Conservation (phyloP, 305 asterid species). For the Fraxinus sp. region DNA sequence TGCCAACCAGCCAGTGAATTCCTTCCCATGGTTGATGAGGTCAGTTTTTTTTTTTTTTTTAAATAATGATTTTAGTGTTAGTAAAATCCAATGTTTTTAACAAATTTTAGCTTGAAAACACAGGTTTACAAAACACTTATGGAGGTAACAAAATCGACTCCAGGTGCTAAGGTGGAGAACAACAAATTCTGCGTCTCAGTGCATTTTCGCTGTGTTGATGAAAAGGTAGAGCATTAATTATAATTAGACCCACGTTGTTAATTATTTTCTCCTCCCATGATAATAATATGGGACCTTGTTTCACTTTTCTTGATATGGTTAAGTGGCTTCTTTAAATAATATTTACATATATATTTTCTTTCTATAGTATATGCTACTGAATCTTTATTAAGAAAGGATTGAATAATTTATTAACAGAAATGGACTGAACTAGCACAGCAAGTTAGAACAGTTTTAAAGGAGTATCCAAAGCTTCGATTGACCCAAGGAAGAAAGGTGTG, state of each 20-base stretch:
- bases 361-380: background rate
- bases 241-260: background rate
- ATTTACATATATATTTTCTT: background rate
- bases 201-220: constrained; percentile 93
- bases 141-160: constrained; percentile 67
- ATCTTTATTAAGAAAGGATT: background rate
- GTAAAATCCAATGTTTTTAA: background rate
- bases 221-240: constrained; percentile 52
- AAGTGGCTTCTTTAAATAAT: background rate
- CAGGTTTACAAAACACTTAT: constrained; percentile 66
- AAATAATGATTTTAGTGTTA: background rate
- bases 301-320: constrained; percentile 18
- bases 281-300: constrained; percentile 21
- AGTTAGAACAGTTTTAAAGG: constrained; percentile 73
- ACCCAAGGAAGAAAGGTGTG: constrained; percentile 83
- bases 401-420: constrained; percentile 42
- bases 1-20: constrained; percentile 88
- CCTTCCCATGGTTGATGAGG: constrained; percentile 90
- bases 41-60: constrained; percentile 2
- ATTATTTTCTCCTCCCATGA: background rate
- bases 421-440: constrained; percentile 79
- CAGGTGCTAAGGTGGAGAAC: constrained; percentile 83
- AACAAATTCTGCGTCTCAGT: constrained; percentile 91
- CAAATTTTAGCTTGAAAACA: background rate
- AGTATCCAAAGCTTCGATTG: constrained; percentile 73